A percentile compares a stretch with the other conserved stretches of the same genome.
phyloP scores from a whole-genome alignment of 2,329 filamentous ascomycete genomes.

The Nannizziopsis arthrosporioides region DNA sequence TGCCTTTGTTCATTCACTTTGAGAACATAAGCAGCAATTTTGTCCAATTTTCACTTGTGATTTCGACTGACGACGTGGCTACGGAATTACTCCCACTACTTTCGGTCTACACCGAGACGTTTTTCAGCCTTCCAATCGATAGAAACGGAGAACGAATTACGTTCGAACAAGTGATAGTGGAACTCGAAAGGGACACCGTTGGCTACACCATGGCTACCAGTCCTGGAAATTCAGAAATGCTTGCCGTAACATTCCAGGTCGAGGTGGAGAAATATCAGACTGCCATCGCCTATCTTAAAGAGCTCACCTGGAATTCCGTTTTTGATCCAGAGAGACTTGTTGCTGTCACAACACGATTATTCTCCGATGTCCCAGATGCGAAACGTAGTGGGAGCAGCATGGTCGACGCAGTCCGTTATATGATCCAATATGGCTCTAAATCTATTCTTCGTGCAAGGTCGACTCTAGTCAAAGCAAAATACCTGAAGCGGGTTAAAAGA shows the following conservation, averaged over 20 bases:
- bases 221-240: constrained; percentile 58
- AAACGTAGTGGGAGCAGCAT: constrained; percentile 69
- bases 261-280: constrained; percentile 78
- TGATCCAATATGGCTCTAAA: constrained; percentile 66
- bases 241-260: constrained; percentile 70
- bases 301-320: constrained; percentile 76
- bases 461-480: constrained; percentile 74
- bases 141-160: constrained; percentile 63
- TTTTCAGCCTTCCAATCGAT: constrained; percentile 83
- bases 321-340: constrained; percentile 63
- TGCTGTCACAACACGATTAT: constrained; percentile 60
- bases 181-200: constrained; percentile 83
- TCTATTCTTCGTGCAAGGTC: constrained; percentile 67
- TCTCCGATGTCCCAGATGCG: constrained; percentile 81
- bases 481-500: constrained; percentile 74
- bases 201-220: constrained; percentile 64
- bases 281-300: constrained; percentile 71
- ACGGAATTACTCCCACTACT: constrained; percentile 75
- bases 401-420: constrained; percentile 53
- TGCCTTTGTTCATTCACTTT: constrained; percentile 91
- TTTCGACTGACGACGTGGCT: constrained; percentile 67
- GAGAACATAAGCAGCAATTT: constrained; percentile 92
- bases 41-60: constrained; percentile 67
- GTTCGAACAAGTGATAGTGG: constrained; percentile 86
- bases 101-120: constrained; percentile 75